These are phyloP conservation scores for Avena sativa DNA, from an alignment of 176 grass and related monocot genomes.

Conservation along the genomic window DNA sequence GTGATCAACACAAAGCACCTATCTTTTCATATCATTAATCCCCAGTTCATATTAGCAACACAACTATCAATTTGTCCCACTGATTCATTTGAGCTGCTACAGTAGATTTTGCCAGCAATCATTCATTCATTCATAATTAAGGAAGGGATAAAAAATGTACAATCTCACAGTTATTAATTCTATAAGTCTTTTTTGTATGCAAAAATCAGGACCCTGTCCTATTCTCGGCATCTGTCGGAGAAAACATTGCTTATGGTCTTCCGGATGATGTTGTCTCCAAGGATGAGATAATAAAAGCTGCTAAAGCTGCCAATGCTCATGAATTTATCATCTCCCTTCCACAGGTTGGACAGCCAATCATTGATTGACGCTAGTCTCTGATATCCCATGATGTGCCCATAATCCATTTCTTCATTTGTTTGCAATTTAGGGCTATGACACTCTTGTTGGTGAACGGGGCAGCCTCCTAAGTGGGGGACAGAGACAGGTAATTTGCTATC, in stretches of 20 bases:
- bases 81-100: slow-evolving; percentile 17
- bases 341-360: slow-evolving; percentile 55
- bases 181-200: background rate
- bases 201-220: slow-evolving; percentile 81
- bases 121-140: background rate
- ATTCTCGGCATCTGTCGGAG: slow-evolving; percentile 86
- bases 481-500: slow-evolving; percentile 72
- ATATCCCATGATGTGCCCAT: slow-evolving; percentile 20
- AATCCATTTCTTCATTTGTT: slow-evolving; percentile 25
- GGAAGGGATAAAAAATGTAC: background rate
- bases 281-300: slow-evolving; percentile 96
- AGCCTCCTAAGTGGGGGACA: slow-evolving; percentile 94
- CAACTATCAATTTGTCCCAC: slow-evolving; percentile 37
- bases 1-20: slow-evolving; percentile 5
- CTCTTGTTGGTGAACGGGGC: slow-evolving; percentile 89
- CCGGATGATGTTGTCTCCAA: slow-evolving; percentile 92
- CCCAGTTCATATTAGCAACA: background rate
- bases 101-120: background rate
- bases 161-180: slow-evolving; percentile 14
- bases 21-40: background rate
- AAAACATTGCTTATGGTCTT: slow-evolving; percentile 98
- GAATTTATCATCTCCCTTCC: slow-evolving; percentile 98
- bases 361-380: slow-evolving; percentile 15
- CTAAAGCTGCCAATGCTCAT: slow-evolving; percentile 98
- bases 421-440: slow-evolving; percentile 78